These are phyloP conservation scores for Paramecium octaurelia DNA, from an alignment of 73 alveolate genomes.

Conservation along the genomic window DNA sequence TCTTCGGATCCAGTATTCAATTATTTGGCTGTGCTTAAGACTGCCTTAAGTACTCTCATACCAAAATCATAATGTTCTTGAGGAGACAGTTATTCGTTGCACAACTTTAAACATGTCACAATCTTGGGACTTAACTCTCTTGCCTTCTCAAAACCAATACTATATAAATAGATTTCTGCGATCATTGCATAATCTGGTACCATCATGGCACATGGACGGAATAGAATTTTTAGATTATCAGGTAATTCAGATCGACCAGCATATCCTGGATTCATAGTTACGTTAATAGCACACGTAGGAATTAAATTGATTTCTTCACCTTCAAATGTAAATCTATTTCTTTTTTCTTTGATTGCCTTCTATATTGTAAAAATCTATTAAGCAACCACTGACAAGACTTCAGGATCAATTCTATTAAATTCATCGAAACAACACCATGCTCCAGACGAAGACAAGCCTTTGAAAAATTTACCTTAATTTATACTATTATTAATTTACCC, in stretches of 20 bases:
- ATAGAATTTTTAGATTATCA: constrained; percentile 94
- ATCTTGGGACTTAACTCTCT: constrained; percentile 78
- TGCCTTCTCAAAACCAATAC: constrained; percentile 95
- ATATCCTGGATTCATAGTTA: constrained; percentile 98
- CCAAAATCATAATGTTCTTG: constrained; percentile 99
- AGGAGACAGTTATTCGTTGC: constrained; percentile 94
- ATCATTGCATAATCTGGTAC: constrained; percentile 95
- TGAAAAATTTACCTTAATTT: constrained; percentile 91
- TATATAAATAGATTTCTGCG: constrained; percentile 91
- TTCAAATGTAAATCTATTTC: constrained; percentile 65
- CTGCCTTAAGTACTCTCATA: constrained; percentile 99
- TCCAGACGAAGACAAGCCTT: constrained; percentile 90
- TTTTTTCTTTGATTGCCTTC: constrained; percentile 71
- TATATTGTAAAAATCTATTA: constrained; percentile 74
- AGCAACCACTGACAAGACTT: constrained; percentile 85
- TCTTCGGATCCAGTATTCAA: constrained; percentile 86
- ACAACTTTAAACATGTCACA: constrained; percentile 74
- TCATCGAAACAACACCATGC: constrained; percentile 99
- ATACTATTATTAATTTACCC: constrained; percentile 74
- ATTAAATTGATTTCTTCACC: constrained; percentile 73
- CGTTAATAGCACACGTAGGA: constrained; percentile 92
- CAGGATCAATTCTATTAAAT: constrained; percentile 95
- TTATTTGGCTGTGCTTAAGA: constrained; percentile 98
- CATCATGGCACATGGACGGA: constrained; percentile 99
- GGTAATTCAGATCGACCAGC: constrained; percentile 98